phyloP scores from a whole-genome alignment of 805 yeast species.

The Torulaspora delbrueckii region DNA sequence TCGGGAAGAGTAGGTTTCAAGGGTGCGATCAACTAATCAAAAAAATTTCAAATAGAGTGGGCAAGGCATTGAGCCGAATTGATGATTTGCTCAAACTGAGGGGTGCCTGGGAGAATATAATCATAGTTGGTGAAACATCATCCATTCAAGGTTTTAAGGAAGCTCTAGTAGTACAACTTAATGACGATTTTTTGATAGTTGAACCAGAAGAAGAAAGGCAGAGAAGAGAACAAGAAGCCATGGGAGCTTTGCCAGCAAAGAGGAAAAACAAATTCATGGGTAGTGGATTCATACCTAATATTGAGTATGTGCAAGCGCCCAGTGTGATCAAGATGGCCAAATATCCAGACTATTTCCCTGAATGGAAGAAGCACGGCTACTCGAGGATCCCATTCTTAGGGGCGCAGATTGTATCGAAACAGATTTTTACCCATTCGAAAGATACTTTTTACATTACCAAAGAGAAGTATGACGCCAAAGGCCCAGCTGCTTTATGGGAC shows the following conservation, averaged over 20 bases:
- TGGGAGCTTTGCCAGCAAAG: constrained; percentile 32
- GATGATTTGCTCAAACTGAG: constrained; percentile 69
- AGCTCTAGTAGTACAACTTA: constrained; percentile 55
- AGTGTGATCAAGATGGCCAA: constrained; percentile 62
- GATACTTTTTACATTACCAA: constrained; percentile 65
- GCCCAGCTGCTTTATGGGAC: constrained; percentile 83
- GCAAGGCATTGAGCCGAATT: constrained; percentile 48
- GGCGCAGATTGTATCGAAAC: constrained; percentile 82
- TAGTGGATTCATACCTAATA: constrained; percentile 28
- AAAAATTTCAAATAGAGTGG: constrained; percentile 50
- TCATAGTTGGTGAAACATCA: constrained; percentile 74
- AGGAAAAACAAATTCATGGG: constrained; percentile 28
- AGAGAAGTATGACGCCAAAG: constrained; percentile 68
- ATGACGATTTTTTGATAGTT: constrained; percentile 48
- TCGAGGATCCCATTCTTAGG: constrained; percentile 78
- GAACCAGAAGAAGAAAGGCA: constrained; percentile 31
- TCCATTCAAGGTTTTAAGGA: constrained; percentile 72
- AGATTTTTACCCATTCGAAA: constrained; percentile 60
- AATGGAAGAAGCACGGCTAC: constrained; percentile 82
- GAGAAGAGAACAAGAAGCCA: constrained; percentile 28
- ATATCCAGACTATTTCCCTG: constrained; percentile 88
- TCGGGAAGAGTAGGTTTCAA: constrained; percentile 88
- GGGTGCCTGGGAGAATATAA: constrained; percentile 78
- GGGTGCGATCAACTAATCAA: constrained; percentile 64
- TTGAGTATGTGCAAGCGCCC: constrained; percentile 64